Conservation (phyloP, 2,329 filamentous ascomycete genomes). For the Elsinoe perseae region DNA sequence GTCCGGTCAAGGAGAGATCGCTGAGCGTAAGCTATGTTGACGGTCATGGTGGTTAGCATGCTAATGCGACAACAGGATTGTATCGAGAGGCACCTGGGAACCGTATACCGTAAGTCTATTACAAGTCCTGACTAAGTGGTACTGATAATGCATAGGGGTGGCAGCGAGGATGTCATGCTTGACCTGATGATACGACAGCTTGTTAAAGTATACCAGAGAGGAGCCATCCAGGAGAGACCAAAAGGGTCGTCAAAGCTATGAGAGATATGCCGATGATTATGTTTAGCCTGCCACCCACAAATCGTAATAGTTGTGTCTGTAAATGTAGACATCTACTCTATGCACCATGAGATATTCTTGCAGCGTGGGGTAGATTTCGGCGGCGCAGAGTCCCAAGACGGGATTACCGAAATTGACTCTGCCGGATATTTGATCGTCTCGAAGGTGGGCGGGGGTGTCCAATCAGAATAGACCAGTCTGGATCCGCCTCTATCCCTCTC, state of each 20-base stretch:
- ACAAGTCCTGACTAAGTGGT: background rate
- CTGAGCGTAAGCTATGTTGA: constrained; percentile 51
- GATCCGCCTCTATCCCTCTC: background rate
- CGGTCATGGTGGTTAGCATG: background rate
- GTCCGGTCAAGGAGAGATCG: constrained; percentile 61
- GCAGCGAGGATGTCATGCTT: constrained; percentile 65
- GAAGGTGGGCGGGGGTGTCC: background rate
- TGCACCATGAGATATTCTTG: background rate
- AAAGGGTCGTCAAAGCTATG: constrained; percentile 39
- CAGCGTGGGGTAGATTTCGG: background rate
- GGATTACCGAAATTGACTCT: background rate
- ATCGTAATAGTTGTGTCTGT: background rate
- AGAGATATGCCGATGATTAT: too few species aligned
- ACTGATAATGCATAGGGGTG: constrained; percentile 39
- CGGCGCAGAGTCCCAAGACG: background rate
- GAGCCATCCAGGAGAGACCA: constrained; percentile 44
- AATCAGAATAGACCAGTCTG: constrained; percentile 1
- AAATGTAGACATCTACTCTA: background rate
- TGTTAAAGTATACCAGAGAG: constrained; percentile 58
- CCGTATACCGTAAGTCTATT: constrained; percentile 25
- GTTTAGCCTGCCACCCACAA: background rate
- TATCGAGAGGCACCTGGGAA: constrained; percentile 55
- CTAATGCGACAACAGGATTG: constrained; percentile 39
- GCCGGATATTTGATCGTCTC: background rate
- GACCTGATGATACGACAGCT: constrained; percentile 63